phyloP scores from a whole-genome alignment of 192 early-diverging fungal genomes.

The Mortierella alpina region DNA sequence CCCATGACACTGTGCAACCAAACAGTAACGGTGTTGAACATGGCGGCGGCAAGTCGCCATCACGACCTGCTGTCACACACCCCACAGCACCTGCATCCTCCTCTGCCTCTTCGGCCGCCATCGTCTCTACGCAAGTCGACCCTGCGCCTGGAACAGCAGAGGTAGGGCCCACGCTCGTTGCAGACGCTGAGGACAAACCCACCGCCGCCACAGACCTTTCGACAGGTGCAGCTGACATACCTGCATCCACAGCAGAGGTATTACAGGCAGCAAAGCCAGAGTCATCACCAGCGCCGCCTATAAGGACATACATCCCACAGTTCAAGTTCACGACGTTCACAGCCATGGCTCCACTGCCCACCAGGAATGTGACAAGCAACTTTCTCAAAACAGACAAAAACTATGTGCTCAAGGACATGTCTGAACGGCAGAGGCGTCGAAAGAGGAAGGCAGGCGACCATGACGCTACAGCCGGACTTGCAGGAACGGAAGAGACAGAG shows the following conservation, averaged over 20 bases:
- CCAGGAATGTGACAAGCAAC: slow-evolving; percentile 60
- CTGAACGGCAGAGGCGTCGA: slow-evolving; percentile 15
- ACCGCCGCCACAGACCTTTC: background rate
- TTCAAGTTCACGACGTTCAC: slow-evolving; percentile 67
- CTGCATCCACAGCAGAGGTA: background rate
- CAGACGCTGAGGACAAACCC: background rate
- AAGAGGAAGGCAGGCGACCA: slow-evolving; percentile 23
- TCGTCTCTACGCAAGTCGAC: too few relatives aligned
- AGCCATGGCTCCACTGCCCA: slow-evolving; percentile 58
- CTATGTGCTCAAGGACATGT: slow-evolving; percentile 54
- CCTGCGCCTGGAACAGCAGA: background rate
- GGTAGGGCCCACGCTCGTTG: background rate
- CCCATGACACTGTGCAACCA: too few relatives aligned
- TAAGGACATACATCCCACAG: slow-evolving; percentile 42
- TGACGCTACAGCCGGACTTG: slow-evolving; percentile 6
- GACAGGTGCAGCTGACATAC: background rate
- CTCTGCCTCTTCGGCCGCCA: background rate
- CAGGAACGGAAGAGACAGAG: background rate
- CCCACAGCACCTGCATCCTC: too few relatives aligned
- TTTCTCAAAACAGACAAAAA: slow-evolving; percentile 61
- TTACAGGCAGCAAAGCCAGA: background rate
- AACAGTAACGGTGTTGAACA: too few relatives aligned
- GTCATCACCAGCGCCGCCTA: background rate
- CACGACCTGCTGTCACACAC: too few relatives aligned
- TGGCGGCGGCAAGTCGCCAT: too few relatives aligned